phyloP scores from a whole-genome alignment of 1,284 basidiomycete species.

The Ceratobasidium sp. region DNA sequence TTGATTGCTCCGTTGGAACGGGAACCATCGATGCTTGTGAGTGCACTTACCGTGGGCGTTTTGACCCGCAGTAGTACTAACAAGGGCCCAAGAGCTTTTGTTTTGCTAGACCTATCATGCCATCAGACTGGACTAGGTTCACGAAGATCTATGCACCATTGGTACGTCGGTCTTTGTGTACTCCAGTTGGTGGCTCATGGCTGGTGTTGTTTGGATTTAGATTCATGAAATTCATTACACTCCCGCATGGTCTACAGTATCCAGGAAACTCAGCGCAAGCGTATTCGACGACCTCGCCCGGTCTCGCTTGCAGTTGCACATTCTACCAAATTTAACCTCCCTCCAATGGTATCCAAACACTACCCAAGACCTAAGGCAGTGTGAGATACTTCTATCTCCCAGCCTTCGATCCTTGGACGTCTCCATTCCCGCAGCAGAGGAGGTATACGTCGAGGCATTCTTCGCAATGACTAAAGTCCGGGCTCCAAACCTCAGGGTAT shows the following conservation, averaged over 20 bases:
- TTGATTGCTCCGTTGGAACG: slow-evolving; percentile 36
- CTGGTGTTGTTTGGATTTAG: slow-evolving; percentile 4
- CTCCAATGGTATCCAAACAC: slow-evolving; percentile 35
- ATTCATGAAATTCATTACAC: slow-evolving; percentile 35
- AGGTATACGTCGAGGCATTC: slow-evolving; percentile 35
- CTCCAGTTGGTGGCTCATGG: neutral
- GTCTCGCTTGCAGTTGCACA: slow-evolving; percentile 29
- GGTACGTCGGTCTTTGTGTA: slow-evolving; percentile 1
- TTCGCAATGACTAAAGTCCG: slow-evolving; percentile 30
- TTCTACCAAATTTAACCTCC: slow-evolving; percentile 24
- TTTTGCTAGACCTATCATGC: slow-evolving; percentile 29
- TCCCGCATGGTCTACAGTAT: slow-evolving; percentile 18
- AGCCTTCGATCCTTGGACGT: slow-evolving; percentile 28
- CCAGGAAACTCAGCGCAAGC: slow-evolving; percentile 29
- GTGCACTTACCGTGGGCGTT: neutral
- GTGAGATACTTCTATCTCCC: slow-evolving; percentile 32
- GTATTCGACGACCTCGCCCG: slow-evolving; percentile 34
- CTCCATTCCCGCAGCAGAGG: slow-evolving; percentile 32
- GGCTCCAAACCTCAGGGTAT: slow-evolving; percentile 33
- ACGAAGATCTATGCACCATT: slow-evolving; percentile 32
- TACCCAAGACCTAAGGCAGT: slow-evolving; percentile 23
- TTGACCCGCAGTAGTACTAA: slow-evolving; percentile 4
- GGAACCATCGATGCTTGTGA: slow-evolving; percentile 36
- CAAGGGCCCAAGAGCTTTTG: slow-evolving; percentile 23
- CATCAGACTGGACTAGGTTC: slow-evolving; percentile 34